These are phyloP conservation scores for Platanus orientalis DNA, from an alignment of 164 flowering plant genomes.

Conservation along the genomic window DNA sequence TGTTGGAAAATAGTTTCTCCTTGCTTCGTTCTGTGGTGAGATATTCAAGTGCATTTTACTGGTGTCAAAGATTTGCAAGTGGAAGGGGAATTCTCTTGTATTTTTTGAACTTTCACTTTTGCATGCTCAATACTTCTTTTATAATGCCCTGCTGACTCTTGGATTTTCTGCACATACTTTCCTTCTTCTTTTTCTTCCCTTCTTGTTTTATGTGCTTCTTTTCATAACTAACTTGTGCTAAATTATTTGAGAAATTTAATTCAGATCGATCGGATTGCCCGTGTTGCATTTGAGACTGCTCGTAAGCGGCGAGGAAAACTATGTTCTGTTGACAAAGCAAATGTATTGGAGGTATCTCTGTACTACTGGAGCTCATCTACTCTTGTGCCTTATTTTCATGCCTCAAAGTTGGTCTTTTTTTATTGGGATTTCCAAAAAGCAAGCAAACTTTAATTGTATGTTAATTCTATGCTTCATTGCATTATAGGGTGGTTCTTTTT, in stretches of 20 bases:
- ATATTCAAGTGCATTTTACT: too few species aligned
- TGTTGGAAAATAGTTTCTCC: too few species aligned
- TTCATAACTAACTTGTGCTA: background rate
- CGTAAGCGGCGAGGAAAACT: constrained; percentile 77
- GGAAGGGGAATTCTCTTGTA: background rate
- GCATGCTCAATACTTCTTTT: background rate
- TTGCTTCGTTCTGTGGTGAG: too few species aligned
- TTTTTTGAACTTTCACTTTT: background rate
- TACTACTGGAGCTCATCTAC: background rate
- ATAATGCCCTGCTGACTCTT: background rate
- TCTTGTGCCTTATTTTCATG: background rate
- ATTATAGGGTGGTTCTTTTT: too few species aligned
- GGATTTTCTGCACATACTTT: background rate
- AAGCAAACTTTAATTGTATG: too few species aligned
- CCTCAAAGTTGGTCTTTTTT: background rate
- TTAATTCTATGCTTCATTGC: too few species aligned
- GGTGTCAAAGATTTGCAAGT: background rate
- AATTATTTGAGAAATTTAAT: constrained; percentile 6
- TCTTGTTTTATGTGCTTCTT: background rate
- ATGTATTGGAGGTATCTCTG: constrained; percentile 90
- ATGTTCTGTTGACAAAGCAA: constrained; percentile 98
- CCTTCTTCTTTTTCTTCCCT: background rate
- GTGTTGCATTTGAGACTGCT: constrained; percentile 90
- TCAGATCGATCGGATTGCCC: constrained; percentile 96
- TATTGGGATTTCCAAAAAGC: too few species aligned